Percentiles rank a stretch among this genome's conserved stretches.
phyloP scores from a whole-genome alignment of 768 basidiomycete genomes.

The Cubamyces lactineus region DNA sequence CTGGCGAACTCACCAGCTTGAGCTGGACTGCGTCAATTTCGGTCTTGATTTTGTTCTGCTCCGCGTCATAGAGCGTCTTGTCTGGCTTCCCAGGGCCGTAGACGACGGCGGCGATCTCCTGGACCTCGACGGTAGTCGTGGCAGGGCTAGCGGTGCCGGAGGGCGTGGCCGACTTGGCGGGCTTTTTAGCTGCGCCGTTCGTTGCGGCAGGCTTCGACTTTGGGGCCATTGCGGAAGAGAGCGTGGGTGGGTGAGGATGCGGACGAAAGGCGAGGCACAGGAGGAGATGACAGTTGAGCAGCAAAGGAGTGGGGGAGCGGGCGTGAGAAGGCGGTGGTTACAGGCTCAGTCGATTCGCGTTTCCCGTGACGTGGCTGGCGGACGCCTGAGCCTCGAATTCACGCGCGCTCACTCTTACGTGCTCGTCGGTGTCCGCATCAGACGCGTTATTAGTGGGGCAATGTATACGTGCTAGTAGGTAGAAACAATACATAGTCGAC shows the following conservation, averaged over 20 bases:
- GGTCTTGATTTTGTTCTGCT: constrained; percentile 79
- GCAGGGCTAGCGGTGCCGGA: constrained; percentile 40
- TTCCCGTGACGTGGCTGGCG: constrained; percentile 33
- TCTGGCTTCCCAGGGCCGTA: constrained; percentile 71
- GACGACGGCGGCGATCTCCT: constrained; percentile 18
- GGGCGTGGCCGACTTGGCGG: constrained; percentile 43
- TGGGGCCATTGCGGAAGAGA: constrained; percentile 42
- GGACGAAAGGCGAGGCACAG: background rate
- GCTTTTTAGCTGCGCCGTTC: constrained; percentile 42
- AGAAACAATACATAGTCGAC: constrained; percentile 23
- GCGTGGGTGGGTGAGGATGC: constrained; percentile 10
- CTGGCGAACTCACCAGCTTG: constrained; percentile 65
- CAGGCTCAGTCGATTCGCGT: constrained; percentile 15
- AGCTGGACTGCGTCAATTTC: constrained; percentile 84
- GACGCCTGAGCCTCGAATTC: constrained; percentile 1
- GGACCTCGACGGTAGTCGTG: constrained; percentile 32
- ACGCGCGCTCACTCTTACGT: background rate
- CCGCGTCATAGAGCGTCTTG: constrained; percentile 80
- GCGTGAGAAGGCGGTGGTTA: constrained; percentile 23
- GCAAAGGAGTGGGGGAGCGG: constrained; percentile 21
- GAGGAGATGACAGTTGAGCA: constrained; percentile 36
- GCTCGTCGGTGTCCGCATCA: too few relatives aligned
- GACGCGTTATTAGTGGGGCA: constrained; percentile 2
- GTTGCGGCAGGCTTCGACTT: constrained; percentile 57
- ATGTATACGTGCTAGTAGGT: constrained; percentile 16